Percentiles rank a stretch among this genome's conserved stretches.
Evolutionary conservation across 2,329 filamentous ascomycete genomes (phyloP).

Genomic region (Hymenoscyphus repandus): DNA sequence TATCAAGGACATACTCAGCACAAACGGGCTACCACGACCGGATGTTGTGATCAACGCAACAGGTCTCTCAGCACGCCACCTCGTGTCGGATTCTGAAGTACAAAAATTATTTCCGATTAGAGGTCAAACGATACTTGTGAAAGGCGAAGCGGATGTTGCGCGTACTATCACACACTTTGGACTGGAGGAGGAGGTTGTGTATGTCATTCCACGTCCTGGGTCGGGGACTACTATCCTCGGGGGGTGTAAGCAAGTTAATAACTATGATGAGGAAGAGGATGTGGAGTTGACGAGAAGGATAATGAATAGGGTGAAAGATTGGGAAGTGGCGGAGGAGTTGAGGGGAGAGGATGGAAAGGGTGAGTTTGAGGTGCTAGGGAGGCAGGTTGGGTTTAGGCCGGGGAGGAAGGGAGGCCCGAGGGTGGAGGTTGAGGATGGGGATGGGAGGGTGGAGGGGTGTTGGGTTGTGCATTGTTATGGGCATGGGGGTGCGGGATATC

Average conservation of each 20-base stretch:
- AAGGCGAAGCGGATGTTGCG: conserved; percentile 34
- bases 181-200: conserved; percentile 25
- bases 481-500: conserved; percentile 40
- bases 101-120: conserved; percentile 36
- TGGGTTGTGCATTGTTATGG: conserved; percentile 42
- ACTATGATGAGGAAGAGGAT: conserved; percentile 33
- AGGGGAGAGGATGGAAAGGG: conserved; percentile 32
- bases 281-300: conserved; percentile 33
- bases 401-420: conserved; percentile 38
- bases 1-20: conserved; percentile 3
- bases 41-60: conserved; percentile 38
- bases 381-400: conserved; percentile 39
- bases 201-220: conserved; percentile 39
- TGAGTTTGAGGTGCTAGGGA: conserved; percentile 38
- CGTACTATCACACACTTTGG: conserved; percentile 27
- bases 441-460: conserved; percentile 23
- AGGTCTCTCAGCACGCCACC: conserved; percentile 35
- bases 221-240: conserved; percentile 39
- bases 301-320: conserved; percentile 24
- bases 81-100: conserved; percentile 32
- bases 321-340: conserved; percentile 26
- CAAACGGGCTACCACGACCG: neutral
- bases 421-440: conserved; percentile 35
- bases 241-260: conserved; percentile 37
- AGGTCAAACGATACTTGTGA: conserved; percentile 42